Evolutionary conservation across 306 rosid species (phyloP).

Genomic region (Trifolium fragiferum): DNA sequence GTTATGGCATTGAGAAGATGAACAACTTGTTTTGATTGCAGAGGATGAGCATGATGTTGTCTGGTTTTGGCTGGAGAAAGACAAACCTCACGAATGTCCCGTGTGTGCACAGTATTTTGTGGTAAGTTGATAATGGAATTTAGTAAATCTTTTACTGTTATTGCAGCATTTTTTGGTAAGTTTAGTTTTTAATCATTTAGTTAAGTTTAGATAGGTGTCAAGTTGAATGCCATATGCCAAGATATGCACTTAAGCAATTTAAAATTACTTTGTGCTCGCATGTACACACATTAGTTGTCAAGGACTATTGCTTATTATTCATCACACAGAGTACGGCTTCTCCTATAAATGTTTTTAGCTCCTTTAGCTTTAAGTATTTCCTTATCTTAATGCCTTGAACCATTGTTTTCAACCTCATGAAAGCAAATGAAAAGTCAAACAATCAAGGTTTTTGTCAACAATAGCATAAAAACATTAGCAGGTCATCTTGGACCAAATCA

Average conservation of each 20-base stretch:
- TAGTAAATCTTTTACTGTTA: constrained; percentile 1
- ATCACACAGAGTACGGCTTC: constrained; percentile 23
- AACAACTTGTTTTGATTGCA: constrained; percentile 49
- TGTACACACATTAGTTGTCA: constrained; percentile 14
- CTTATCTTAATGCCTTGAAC: constrained; percentile 27
- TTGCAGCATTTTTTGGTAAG: constrained; percentile 61
- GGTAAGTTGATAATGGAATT: constrained; percentile 58
- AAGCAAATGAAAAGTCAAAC: constrained; percentile 18
- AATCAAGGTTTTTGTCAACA: neutral
- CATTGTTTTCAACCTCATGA: constrained; percentile 9
- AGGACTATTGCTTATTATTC: constrained; percentile 27
- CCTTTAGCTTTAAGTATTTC: constrained; percentile 23
- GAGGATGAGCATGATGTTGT: constrained; percentile 99
- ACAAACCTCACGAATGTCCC: constrained; percentile 86
- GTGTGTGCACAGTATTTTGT: constrained; percentile 88
- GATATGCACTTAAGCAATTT: constrained; percentile 13
- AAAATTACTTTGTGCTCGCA: constrained; percentile 19
- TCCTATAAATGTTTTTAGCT: constrained; percentile 16
- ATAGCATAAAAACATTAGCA: constrained; percentile 3
- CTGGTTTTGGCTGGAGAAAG: constrained; percentile 99
- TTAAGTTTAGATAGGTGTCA: neutral
- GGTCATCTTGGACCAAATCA: constrained; percentile 9
- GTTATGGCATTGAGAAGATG: constrained; percentile 25
- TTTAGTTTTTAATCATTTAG: constrained; percentile 31
- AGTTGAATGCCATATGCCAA: neutral